Evolutionary conservation across 1,284 basidiomycete genomes (phyloP).

Genomic region (Marasmius oreades): DNA sequence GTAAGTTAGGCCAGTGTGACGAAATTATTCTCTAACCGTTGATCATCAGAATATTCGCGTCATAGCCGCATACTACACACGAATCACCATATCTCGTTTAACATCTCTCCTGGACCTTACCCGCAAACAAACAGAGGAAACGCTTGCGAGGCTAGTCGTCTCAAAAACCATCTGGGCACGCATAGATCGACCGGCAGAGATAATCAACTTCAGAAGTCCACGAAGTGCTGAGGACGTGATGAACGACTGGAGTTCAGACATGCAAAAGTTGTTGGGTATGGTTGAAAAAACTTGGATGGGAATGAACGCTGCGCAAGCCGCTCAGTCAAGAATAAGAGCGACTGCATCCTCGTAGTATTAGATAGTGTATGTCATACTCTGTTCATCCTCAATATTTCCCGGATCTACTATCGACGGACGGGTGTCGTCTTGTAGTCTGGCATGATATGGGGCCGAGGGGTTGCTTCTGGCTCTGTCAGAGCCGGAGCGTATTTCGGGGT

Average conservation of each 20-base stretch:
- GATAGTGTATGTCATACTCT: conserved; percentile 14
- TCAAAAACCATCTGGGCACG: conserved; percentile 92
- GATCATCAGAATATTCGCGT: conserved; percentile 87
- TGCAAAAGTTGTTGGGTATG: conserved; percentile 81
- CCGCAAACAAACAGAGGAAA: conserved; percentile 80
- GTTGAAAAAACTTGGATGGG: conserved; percentile 91
- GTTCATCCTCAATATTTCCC: background rate
- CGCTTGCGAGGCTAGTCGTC: conserved; percentile 86
- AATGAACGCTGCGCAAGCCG: conserved; percentile 82
- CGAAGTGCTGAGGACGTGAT: conserved; percentile 84
- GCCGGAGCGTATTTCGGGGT: conserved; percentile 60
- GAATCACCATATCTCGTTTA: conserved; percentile 83
- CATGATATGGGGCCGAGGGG: conserved; percentile 3
- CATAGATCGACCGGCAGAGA: conserved; percentile 88
- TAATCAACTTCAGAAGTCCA: conserved; percentile 83
- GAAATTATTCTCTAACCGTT: background rate
- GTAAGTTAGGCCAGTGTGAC: conserved; percentile 44
- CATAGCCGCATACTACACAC: conserved; percentile 91
- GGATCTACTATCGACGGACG: too few species aligned
- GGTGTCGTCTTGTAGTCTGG: background rate
- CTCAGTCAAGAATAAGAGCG: conserved; percentile 52
- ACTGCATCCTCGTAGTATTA: conserved; percentile 7
- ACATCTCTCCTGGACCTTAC: conserved; percentile 88
- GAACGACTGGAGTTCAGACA: conserved; percentile 96
- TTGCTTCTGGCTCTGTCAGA: conserved; percentile 34